Conservation (phyloP, 1,139 yeast genomes). For the Hansenula lynferdii region DNA sequence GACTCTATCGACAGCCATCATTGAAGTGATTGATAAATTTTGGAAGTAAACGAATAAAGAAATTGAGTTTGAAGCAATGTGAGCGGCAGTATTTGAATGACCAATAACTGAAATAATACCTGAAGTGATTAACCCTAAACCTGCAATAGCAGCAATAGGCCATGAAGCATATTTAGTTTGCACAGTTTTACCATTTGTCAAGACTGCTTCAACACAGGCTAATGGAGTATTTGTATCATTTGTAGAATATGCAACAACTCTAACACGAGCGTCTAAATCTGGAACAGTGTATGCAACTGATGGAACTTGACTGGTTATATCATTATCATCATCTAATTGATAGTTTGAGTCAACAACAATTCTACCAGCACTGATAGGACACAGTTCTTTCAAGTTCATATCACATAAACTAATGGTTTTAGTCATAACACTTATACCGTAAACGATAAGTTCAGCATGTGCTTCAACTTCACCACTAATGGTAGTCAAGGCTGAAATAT, state of each 20-base stretch:
- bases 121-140: conserved; percentile 80
- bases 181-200: conserved; percentile 89
- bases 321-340: conserved; percentile 33
- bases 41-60: conserved; percentile 93
- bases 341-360: conserved; percentile 62
- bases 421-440: conserved; percentile 70
- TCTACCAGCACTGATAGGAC: conserved; percentile 88
- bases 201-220: conserved; percentile 91
- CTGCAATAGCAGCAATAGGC: conserved; percentile 94
- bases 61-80: conserved; percentile 92
- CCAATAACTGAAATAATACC: conserved; percentile 87
- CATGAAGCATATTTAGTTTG: conserved; percentile 93
- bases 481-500: conserved; percentile 75
- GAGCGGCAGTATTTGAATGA: conserved; percentile 91
- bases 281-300: conserved; percentile 86
- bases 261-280: conserved; percentile 88
- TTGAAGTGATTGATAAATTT: conserved; percentile 84
- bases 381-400: conserved; percentile 50
- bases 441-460: conserved; percentile 63
- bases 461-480: conserved; percentile 73
- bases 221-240: conserved; percentile 43
- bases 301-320: conserved; percentile 61
- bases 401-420: conserved; percentile 61
- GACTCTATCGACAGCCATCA: conserved; percentile 91
- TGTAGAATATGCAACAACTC: conserved; percentile 57